Evolutionary conservation across 148 eudicot genomes (phyloP).

Genomic region (Agrostemma githago): DNA sequence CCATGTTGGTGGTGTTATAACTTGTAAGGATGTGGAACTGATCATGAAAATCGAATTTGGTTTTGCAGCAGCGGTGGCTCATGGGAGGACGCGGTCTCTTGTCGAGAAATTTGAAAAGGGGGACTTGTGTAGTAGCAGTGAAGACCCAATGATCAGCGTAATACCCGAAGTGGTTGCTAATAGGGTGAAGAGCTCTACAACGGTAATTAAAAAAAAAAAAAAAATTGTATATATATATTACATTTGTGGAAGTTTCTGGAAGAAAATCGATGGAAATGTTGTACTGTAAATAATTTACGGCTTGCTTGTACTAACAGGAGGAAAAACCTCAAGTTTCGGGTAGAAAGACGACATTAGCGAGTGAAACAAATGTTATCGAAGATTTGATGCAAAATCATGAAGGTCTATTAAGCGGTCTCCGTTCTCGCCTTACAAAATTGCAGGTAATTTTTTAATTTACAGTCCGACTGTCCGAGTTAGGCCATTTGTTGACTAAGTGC

Average conservation of each 20-base stretch:
- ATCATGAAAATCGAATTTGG: conserved; percentile 18
- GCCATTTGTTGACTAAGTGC: too few relatives aligned
- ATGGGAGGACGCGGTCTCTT: conserved; percentile 89
- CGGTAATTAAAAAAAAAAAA: conserved; percentile 22
- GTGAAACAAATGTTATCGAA: conserved; percentile 48
- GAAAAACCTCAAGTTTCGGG: conserved; percentile 44
- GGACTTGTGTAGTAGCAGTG: conserved; percentile 37
- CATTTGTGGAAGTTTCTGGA: neutral
- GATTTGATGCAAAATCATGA: conserved; percentile 79
- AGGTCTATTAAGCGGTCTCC: conserved; percentile 59
- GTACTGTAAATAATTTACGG: neutral
- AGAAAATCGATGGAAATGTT: neutral
- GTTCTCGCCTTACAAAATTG: conserved; percentile 83
- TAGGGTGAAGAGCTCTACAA: conserved; percentile 34
- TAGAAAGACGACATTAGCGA: conserved; percentile 31
- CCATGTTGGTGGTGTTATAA: too few relatives aligned
- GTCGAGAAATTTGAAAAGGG: conserved; percentile 89
- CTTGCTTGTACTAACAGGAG: conserved; percentile 43
- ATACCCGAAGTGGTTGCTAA: conserved; percentile 42
- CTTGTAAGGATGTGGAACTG: neutral
- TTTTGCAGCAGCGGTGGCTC: conserved; percentile 54
- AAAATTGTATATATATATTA: neutral
- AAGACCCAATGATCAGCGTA: conserved; percentile 33
- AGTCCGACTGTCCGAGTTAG: too few relatives aligned
- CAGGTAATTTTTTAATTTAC: conserved; percentile 49